Evolutionary conservation across 768 basidiomycete genomes (phyloP).

Genomic region (Lactarius tabidus): DNA sequence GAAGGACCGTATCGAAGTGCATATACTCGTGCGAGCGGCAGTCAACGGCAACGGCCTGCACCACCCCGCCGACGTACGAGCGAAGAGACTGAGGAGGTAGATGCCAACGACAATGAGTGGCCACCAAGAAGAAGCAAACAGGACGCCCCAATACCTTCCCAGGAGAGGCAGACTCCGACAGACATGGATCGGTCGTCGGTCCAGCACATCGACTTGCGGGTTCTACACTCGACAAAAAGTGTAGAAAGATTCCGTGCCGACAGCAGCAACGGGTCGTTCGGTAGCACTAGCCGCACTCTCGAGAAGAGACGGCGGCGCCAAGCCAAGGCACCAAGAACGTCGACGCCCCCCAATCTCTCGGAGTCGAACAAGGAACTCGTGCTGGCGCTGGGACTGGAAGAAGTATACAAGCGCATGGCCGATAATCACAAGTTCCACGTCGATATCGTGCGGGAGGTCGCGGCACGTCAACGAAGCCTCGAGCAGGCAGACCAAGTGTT

Average conservation of each 20-base stretch:
- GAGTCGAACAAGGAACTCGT: constrained; percentile 26
- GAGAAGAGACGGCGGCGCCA: constrained; percentile 1
- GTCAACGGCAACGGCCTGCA: constrained; percentile 7
- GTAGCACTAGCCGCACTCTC: constrained; percentile 8
- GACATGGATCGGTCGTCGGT: constrained; percentile 4
- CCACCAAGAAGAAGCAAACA: constrained; percentile 1
- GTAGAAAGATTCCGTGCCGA: neutral
- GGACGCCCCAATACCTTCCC: neutral
- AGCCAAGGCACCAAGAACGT: constrained; percentile 3
- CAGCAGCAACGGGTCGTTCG: neutral
- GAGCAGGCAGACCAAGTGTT: constrained; percentile 38
- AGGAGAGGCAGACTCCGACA: neutral
- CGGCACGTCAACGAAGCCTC: constrained; percentile 34
- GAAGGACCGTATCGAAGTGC: constrained; percentile 29
- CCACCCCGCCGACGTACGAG: constrained; percentile 10
- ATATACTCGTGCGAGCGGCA: constrained; percentile 26
- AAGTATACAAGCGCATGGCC: constrained; percentile 39
- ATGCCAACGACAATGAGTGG: constrained; percentile 9
- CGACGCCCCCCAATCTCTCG: constrained; percentile 21
- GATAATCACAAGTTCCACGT: constrained; percentile 43
- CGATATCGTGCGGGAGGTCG: constrained; percentile 41
- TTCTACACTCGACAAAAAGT: constrained; percentile 7
- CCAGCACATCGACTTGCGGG: constrained; percentile 17
- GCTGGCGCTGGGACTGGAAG: constrained; percentile 32
- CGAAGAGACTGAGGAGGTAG: constrained; percentile 12